A percentile compares a stretch with the other conserved stretches of the same genome.
Conservation (phyloP, 768 basidiomycete species). For the Macrolepiota dolichaula region DNA sequence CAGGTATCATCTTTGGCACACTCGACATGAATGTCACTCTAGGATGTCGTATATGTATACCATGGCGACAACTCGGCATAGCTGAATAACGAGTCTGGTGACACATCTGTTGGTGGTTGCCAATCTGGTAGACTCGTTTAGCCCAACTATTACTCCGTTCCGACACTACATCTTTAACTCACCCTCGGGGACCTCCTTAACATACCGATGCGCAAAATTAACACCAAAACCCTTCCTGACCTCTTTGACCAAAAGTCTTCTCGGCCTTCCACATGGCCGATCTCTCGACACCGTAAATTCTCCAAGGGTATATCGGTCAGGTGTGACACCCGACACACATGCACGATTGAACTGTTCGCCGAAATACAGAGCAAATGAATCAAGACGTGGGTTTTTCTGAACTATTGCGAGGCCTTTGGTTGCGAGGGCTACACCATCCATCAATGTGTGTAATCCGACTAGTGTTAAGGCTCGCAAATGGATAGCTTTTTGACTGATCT, state of each 20-base stretch:
- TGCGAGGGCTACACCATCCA: neutral
- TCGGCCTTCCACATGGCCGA: neutral
- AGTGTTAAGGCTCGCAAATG: neutral
- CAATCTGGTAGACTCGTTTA: neutral
- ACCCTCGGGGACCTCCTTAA: neutral
- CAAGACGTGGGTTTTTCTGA: neutral
- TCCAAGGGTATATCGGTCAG: neutral
- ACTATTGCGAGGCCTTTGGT: neutral
- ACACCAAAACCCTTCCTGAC: slow-evolving; percentile 1
- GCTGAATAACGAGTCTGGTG: neutral
- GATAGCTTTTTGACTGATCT: neutral
- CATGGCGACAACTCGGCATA: neutral
- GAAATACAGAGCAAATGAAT: slow-evolving; percentile 1
- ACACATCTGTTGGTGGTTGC: neutral
- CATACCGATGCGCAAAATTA: neutral
- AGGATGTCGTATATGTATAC: neutral
- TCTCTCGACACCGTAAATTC: slow-evolving; percentile 6
- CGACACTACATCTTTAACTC: neutral
- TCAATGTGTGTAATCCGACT: neutral
- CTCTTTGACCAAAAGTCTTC: neutral
- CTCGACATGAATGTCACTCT: neutral
- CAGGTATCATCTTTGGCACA: neutral
- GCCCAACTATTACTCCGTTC: neutral
- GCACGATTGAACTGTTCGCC: neutral
- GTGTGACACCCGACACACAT: neutral